phyloP scores from a whole-genome alignment of 495 filamentous ascomycete genomes.

The Articulospora tetracladia region DNA sequence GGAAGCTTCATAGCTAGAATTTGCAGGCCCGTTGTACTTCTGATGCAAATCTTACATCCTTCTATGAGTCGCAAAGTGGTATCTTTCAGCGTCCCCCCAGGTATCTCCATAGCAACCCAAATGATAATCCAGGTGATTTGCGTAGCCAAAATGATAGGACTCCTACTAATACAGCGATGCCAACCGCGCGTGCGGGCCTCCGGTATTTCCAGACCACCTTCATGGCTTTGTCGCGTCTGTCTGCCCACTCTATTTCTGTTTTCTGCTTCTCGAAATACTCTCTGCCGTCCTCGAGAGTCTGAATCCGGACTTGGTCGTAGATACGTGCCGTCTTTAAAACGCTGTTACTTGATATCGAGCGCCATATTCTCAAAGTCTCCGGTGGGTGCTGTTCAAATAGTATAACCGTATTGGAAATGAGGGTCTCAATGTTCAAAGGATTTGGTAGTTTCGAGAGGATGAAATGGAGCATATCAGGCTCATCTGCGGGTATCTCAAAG shows the following conservation, averaged over 20 bases:
- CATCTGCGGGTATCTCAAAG: slow-evolving; percentile 73
- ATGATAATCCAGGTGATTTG: slow-evolving; percentile 7
- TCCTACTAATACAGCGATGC: slow-evolving; percentile 61
- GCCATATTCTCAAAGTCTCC: slow-evolving; percentile 69
- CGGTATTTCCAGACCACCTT: slow-evolving; percentile 56
- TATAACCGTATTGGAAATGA: slow-evolving; percentile 59
- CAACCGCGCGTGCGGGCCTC: slow-evolving; percentile 49
- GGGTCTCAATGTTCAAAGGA: slow-evolving; percentile 75
- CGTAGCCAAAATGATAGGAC: slow-evolving; percentile 49
- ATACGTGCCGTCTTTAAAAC: slow-evolving; percentile 78
- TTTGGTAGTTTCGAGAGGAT: slow-evolving; percentile 82
- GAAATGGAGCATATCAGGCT: slow-evolving; percentile 92
- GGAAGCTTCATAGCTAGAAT: slow-evolving; percentile 2
- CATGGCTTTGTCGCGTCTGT: slow-evolving; percentile 51
- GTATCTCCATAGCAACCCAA: slow-evolving; percentile 22
- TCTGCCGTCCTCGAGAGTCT: slow-evolving; percentile 58
- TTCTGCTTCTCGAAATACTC: slow-evolving; percentile 65
- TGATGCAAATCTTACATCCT: not conserved
- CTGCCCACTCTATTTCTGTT: slow-evolving; percentile 57
- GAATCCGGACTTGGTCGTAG: slow-evolving; percentile 32
- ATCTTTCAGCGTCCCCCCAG: slow-evolving; percentile 16
- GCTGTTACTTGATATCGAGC: slow-evolving; percentile 63
- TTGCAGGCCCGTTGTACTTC: not conserved
- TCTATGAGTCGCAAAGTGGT: not conserved
- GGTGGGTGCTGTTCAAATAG: slow-evolving; percentile 70